phyloP scores from a whole-genome alignment of 2,329 filamentous ascomycete genomes.

The Hypoxylon sp. region DNA sequence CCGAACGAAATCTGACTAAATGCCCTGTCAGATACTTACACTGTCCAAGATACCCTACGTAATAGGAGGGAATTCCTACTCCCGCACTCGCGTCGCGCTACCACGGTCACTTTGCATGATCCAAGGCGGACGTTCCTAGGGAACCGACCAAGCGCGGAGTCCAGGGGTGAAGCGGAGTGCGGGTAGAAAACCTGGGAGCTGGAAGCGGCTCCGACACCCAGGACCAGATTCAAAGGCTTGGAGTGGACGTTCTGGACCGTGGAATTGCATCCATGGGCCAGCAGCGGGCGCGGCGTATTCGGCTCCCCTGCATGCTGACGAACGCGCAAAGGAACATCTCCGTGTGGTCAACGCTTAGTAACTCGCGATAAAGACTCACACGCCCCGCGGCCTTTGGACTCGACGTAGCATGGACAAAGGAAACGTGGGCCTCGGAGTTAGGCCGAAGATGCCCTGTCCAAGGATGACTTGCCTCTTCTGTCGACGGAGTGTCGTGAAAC shows the following conservation, averaged over 20 bases:
- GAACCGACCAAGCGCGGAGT: constrained; percentile 20
- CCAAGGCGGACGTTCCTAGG: constrained; percentile 5
- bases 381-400: constrained; percentile 15
- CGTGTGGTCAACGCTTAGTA: constrained; percentile 19
- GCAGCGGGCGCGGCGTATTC: constrained; percentile 15
- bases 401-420: constrained; percentile 26
- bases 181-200: constrained; percentile 32
- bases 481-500: constrained; percentile 33
- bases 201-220: constrained; percentile 33
- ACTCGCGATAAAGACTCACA: constrained; percentile 13
- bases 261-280: constrained; percentile 12
- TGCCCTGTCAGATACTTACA: constrained; percentile 5
- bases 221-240: constrained; percentile 22
- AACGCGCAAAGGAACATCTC: constrained; percentile 26
- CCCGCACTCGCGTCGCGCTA: constrained; percentile 6
- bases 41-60: constrained; percentile 8
- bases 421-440: constrained; percentile 19
- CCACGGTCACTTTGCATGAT: constrained; percentile 26
- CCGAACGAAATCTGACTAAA: constrained; percentile 27
- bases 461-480: constrained; percentile 38
- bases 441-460: constrained; percentile 34
- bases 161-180: constrained; percentile 22
- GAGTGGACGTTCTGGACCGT: constrained; percentile 25
- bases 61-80: constrained; percentile 37
- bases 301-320: constrained; percentile 27